Base-by-base conservation (phyloP, 768 basidiomycete genomes). In the Phanerochaete sordida region DNA sequence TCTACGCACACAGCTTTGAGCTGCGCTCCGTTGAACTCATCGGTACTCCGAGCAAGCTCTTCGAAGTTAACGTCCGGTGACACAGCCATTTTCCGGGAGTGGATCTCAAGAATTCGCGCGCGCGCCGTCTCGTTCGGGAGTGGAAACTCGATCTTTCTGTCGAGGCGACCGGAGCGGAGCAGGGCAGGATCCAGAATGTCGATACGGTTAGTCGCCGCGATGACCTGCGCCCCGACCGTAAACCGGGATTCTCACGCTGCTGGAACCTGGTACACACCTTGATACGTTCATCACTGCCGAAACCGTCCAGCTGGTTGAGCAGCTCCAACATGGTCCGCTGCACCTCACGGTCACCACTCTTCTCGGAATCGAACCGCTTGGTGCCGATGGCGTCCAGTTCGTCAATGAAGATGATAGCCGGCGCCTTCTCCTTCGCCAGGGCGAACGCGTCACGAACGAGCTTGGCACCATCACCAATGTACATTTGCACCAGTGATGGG, bases 321-420 rank as follows among this genome's bases (percentile, higher is more conserved):
- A 99, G 81, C 72, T 99, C 97, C 70, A 99, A 79, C 97, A 99
- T 99, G n/a, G 97, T 99, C 62, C 97, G 79, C 74, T 99, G 97
- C n/a, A 99, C 97, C 72, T 99, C 97, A 71, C 97, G 85, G 74
- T 99, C 97, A 62, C 97, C 97, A 68, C 93, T 93, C 83, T 98
- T 99, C 75, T 98, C 96, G 19, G 92, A 95, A 70, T 99, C 97
- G 70, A 98, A 98, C 8, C 97, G 91, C 73, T 98, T 98, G 12
- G 96, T 98, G 44, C 96, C 96, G 66, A 98, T 96, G n/a, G 95
- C 95, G 72, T 98, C 96, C 70, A 98, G 74, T 70, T 98, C 96
- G 68, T 98, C 96, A 64, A 98, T 98, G 76, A 98, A 98, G 73
- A 98, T 98, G 73, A 98, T 98, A n/a, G 95, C 91, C 6, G 95